A percentile compares a stretch with the other conserved stretches of the same genome.
Evolutionary conservation across 352 stramenopile genomes (phyloP).

Genomic region (Discostella stelligera): DNA sequence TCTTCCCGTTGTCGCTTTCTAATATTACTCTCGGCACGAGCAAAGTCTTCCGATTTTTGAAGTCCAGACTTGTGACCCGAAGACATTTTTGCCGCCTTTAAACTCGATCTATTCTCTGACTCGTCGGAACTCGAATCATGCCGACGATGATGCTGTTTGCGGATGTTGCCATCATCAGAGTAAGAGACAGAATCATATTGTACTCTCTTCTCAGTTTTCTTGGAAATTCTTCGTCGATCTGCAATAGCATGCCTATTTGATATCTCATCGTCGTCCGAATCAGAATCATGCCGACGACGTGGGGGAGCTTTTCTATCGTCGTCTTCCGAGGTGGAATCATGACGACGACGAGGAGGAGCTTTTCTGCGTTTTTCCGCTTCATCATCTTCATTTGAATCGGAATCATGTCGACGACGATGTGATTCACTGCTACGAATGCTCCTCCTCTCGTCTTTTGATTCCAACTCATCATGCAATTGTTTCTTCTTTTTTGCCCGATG

Average conservation of each 20-base stretch:
- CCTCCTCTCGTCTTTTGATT: neutral
- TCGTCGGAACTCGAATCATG: slow-evolving; percentile 13
- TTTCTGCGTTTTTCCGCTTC: neutral
- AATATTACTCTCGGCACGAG: slow-evolving; percentile 62
- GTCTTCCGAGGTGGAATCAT: slow-evolving; percentile 32
- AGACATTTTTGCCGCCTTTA: slow-evolving; percentile 54
- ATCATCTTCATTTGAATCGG: slow-evolving; percentile 39
- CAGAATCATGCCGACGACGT: slow-evolving; percentile 23
- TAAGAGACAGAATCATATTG: slow-evolving; percentile 4
- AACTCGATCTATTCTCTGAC: neutral
- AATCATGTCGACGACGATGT: slow-evolving; percentile 25
- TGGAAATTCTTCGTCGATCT: neutral
- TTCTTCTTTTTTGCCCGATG: neutral
- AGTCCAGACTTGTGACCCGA: slow-evolving; percentile 77
- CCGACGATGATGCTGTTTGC: neutral
- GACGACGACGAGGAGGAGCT: neutral
- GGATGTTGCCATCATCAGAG: neutral
- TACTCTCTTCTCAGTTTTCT: neutral
- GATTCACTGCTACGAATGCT: neutral
- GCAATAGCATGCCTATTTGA: slow-evolving; percentile 1
- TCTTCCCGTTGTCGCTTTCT: slow-evolving; percentile 37
- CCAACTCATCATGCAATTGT: neutral
- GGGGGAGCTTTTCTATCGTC: neutral
- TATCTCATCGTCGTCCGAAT: slow-evolving; percentile 34
- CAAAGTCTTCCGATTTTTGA: slow-evolving; percentile 71